phyloP scores from a whole-genome alignment of 2,329 filamentous ascomycete species.

The Aspergillus udagawae region DNA sequence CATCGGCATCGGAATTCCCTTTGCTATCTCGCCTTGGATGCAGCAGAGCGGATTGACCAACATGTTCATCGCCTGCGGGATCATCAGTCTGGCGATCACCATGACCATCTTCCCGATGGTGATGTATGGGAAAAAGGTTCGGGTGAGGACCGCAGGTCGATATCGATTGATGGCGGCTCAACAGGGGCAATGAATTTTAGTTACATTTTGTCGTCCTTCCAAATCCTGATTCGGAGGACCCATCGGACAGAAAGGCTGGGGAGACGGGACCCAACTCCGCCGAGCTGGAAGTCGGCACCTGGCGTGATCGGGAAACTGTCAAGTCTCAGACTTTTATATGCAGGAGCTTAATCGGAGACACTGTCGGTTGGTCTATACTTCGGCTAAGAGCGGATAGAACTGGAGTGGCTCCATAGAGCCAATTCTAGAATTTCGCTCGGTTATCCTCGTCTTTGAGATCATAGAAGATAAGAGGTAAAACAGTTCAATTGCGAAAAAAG shows the following conservation, averaged over 20 bases:
- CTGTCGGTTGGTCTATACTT: neutral
- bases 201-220: neutral
- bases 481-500: neutral
- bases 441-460: neutral
- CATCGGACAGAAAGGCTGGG: neutral
- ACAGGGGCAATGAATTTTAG: neutral
- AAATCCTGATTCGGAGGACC: too few relatives aligned
- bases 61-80: slow-evolving; percentile 22
- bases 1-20: slow-evolving; percentile 23
- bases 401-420: neutral
- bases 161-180: neutral
- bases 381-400: neutral
- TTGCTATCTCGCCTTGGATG: slow-evolving; percentile 24
- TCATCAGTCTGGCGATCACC: slow-evolving; percentile 15
- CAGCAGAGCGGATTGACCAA: slow-evolving; percentile 14
- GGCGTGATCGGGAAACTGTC: neutral
- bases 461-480: neutral
- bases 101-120: slow-evolving; percentile 18
- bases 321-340: neutral
- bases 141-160: neutral
- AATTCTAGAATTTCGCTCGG: neutral
- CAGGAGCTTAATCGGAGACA: neutral
- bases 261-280: neutral
- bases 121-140: slow-evolving; percentile 15
- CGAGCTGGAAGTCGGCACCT: neutral